A percentile compares a stretch with the other conserved stretches of the same genome.
These are phyloP conservation scores for Grosmannia clavigera DNA, from an alignment of 2,329 filamentous ascomycete genomes.

Conservation along the genomic window DNA sequence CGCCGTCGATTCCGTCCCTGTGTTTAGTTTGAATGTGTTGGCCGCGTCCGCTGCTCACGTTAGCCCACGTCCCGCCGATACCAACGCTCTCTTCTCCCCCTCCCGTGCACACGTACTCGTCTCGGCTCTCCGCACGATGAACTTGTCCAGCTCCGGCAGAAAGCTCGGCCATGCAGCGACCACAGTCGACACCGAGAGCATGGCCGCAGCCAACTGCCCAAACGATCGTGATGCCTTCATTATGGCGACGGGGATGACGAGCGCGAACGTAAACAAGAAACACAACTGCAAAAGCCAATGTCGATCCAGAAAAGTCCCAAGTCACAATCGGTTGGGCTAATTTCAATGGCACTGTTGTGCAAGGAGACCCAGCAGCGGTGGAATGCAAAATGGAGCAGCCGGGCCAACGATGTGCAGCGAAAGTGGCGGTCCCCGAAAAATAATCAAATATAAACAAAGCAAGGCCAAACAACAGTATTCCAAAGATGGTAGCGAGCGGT, in stretches of 20 bases:
- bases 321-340: too few species aligned
- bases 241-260: background rate
- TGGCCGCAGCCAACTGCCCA: slow-evolving; percentile 33
- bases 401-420: too few species aligned
- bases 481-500: background rate
- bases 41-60: slow-evolving; percentile 9
- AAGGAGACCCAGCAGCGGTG: too few species aligned
- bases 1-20: slow-evolving; percentile 17
- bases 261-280: background rate
- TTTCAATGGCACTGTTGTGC: too few species aligned
- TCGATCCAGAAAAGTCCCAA: background rate
- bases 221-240: slow-evolving; percentile 26
- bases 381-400: too few species aligned
- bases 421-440: too few species aligned
- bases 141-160: slow-evolving; percentile 38
- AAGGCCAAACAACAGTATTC: background rate
- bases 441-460: background rate
- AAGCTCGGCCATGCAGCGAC: slow-evolving; percentile 38
- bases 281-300: background rate
- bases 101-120: slow-evolving; percentile 4
- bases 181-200: slow-evolving; percentile 38
- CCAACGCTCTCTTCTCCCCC: background rate
- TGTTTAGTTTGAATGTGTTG: slow-evolving; percentile 29
- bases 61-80: background rate
- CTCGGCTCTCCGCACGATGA: slow-evolving; percentile 32